Evolutionary conservation across 2,329 filamentous ascomycete species (phyloP), one percentile per base, ranked within the genome.

Genomic region (Dothistroma septosporum): DNA sequence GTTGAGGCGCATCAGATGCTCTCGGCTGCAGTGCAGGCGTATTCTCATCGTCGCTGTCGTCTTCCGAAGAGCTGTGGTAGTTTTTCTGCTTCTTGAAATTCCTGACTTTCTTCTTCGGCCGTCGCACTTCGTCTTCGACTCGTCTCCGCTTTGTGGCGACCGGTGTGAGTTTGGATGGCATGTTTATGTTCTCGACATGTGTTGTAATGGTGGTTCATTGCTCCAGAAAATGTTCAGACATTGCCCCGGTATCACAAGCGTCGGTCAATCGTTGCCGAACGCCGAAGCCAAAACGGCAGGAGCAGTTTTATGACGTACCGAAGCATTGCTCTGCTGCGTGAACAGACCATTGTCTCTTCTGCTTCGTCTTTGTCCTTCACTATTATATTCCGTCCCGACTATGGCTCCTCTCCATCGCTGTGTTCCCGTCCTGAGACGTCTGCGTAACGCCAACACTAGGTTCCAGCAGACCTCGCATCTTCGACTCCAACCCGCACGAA

Each of bases 1-100:
- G 64, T 33, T 60, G 60, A 31, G 55, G 69, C 50, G 69, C 69
- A 66, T 72, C 69, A 4, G 62, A 69, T 35, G 68, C 66, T 46
- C 63, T 60, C 21, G 61, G 64, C 28, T 64, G 49, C 46, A 37
- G 47, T 47, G 59, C 28, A 22, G 22, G 37, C 4, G 44, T 56
- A 11, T 53, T 53, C 31, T 58, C 60, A 16, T 58, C 64, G 41
- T 64, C 66, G 76, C 80, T 79, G 53, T 79, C 76, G 59, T 85
- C 82, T 49, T 86, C 84, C 61, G 83, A 83, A 33, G 84, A 87
- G 71, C 83, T 87, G 80, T 87, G 82, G 76, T 89, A 88, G 60
- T 79, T 76, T 66, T 76, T 77, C 72, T 88, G 85, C 73, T 85
- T 86, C 74, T 84, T 85, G 72, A 85, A 80, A 14, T 85, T 85